Percentiles rank a stretch among this genome's conserved stretches.
Evolutionary conservation across 768 basidiomycete species (phyloP).

Genomic region (Xerocomellus dryophilus): DNA sequence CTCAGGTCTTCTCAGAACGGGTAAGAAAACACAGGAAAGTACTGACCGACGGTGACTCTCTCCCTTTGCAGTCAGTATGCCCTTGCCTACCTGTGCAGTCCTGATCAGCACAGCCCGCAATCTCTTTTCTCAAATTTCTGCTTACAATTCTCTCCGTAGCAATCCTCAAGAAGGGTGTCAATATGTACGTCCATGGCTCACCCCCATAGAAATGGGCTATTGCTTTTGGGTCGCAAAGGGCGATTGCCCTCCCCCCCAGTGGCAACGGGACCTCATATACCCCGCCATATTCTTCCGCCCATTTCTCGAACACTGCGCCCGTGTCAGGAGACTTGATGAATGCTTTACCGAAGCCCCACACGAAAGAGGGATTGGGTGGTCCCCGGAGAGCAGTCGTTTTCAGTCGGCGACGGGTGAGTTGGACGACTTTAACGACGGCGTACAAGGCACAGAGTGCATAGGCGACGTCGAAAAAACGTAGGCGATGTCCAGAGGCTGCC

Average conservation of each 20-base stretch:
- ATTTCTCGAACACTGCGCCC: conserved; percentile 40
- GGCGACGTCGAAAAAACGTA: not conserved
- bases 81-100: conserved; percentile 31
- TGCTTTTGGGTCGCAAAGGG: conserved; percentile 49
- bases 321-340: conserved; percentile 19
- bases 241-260: conserved; percentile 35
- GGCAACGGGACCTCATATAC: conserved; percentile 41
- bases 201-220: conserved; percentile 47
- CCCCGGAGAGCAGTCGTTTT: conserved; percentile 25
- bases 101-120: not conserved
- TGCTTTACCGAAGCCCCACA: conserved; percentile 15
- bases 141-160: conserved; percentile 28
- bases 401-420: not conserved
- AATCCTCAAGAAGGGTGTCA: conserved; percentile 19
- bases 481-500: not conserved
- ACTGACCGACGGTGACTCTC: conserved; percentile 42
- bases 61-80: conserved; percentile 40
- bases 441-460: conserved; percentile 7
- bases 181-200: conserved; percentile 42
- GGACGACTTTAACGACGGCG: conserved; percentile 4
- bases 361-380: conserved; percentile 14
- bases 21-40: not conserved
- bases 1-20: not conserved
- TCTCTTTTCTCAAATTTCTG: not conserved
- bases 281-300: conserved; percentile 48